These are phyloP conservation scores for Eutrema salsugineum DNA, from an alignment of 441 rosid species.

Conservation along the genomic window DNA sequence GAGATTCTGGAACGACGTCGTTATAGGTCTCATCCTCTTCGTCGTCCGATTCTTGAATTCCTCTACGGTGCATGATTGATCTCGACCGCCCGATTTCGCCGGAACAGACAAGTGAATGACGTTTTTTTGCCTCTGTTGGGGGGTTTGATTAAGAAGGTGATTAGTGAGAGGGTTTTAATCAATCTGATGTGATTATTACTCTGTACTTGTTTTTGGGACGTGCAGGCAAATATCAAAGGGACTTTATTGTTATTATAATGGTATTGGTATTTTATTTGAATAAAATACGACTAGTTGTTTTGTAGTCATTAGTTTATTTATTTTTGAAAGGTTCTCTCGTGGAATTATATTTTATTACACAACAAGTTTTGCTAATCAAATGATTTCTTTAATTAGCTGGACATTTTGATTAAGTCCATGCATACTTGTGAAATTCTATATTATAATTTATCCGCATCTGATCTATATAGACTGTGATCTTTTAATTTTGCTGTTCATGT, in stretches of 20 bases:
- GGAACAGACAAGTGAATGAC: background rate
- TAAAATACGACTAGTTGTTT: slow-evolving; percentile 31
- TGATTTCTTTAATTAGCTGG: slow-evolving; percentile 32
- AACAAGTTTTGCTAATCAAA: slow-evolving; percentile 19
- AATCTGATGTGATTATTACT: slow-evolving; percentile 26
- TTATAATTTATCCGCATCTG: slow-evolving; percentile 18
- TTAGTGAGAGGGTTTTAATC: slow-evolving; percentile 34
- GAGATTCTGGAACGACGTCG: slow-evolving; percentile 40
- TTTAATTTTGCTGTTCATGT: background rate
- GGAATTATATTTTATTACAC: slow-evolving; percentile 15
- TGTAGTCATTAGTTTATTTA: slow-evolving; percentile 11
- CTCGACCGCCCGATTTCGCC: background rate
- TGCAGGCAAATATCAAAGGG: slow-evolving; percentile 38
- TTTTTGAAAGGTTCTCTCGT: slow-evolving; percentile 27
- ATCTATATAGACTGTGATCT: slow-evolving; percentile 19
- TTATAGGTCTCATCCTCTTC: slow-evolving; percentile 34
- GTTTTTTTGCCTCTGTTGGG: background rate
- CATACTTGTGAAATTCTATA: slow-evolving; percentile 19
- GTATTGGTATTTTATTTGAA: slow-evolving; percentile 15
- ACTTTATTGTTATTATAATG: slow-evolving; percentile 12
- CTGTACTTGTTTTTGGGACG: slow-evolving; percentile 39
- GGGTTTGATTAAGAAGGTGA: slow-evolving; percentile 23
- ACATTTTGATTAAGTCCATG: slow-evolving; percentile 37
- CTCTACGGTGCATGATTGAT: slow-evolving; percentile 26
- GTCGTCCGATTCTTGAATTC: slow-evolving; percentile 31